Percentiles rank a stretch among this genome's conserved stretches.
phyloP scores from a whole-genome alignment of 2,329 filamentous ascomycete species.

The Metarhizium guizhouense region DNA sequence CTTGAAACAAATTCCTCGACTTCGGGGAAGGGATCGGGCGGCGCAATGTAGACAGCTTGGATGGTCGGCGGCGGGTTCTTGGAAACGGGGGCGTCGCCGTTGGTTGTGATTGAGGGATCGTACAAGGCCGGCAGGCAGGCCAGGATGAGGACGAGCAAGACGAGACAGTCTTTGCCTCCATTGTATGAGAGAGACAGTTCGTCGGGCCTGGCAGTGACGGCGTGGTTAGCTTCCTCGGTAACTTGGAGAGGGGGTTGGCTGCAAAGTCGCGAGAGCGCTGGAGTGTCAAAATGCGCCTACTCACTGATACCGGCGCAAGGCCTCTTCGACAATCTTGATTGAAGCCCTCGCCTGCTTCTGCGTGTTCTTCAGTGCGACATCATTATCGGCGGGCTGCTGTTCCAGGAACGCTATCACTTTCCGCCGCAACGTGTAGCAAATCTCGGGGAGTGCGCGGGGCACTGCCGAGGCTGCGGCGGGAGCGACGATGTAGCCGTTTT shows the following conservation, averaged over 20 bases:
- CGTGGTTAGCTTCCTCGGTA: neutral
- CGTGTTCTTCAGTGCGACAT: slow-evolving; percentile 49
- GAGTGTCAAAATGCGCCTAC: slow-evolving; percentile 16
- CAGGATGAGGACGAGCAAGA: slow-evolving; percentile 81
- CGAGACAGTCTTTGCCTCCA: slow-evolving; percentile 94
- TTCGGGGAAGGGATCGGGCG: slow-evolving; percentile 72
- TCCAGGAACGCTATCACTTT: slow-evolving; percentile 58
- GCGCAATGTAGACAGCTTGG: slow-evolving; percentile 83
- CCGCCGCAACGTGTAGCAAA: slow-evolving; percentile 45
- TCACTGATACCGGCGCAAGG: slow-evolving; percentile 67
- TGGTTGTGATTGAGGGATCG: slow-evolving; percentile 13
- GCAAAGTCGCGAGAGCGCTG: neutral
- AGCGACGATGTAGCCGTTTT: slow-evolving; percentile 4
- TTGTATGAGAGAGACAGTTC: slow-evolving; percentile 91
- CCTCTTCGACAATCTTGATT: slow-evolving; percentile 64
- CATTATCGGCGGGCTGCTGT: slow-evolving; percentile 43
- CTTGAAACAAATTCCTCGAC: slow-evolving; percentile 75
- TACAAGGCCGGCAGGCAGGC: slow-evolving; percentile 40
- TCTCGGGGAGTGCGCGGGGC: slow-evolving; percentile 16
- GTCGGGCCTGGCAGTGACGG: slow-evolving; percentile 45
- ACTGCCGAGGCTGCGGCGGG: slow-evolving; percentile 3
- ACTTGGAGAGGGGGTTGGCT: neutral
- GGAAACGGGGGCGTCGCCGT: slow-evolving; percentile 15
- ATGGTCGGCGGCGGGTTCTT: slow-evolving; percentile 35
- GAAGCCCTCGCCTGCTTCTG: slow-evolving; percentile 69